Base-by-base conservation (phyloP, 2,329 filamentous ascomycete species). In the Thielaviopsis ethacetica region DNA sequence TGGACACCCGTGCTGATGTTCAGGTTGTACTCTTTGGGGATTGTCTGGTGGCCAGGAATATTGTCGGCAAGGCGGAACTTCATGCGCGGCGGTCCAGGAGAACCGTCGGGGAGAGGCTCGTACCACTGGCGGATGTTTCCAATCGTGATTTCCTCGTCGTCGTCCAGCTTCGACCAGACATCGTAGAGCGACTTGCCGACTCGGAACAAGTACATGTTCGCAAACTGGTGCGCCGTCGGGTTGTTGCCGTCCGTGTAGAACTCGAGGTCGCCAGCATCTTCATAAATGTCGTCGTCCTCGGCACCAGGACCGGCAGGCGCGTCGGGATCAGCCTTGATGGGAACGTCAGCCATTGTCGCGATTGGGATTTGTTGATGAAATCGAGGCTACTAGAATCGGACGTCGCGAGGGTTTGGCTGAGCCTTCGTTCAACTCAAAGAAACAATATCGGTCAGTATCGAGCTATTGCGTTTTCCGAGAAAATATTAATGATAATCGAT, bases 11-110 rank as follows among this genome's bases (percentile, higher is more conserved):
- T 75, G 59, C 72, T 83, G 53, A 89, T 77, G 53, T 89, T 83
- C 60, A 97, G 74, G 64, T 88, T 81, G 71, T 96, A 98, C 67
- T 95, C 89, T 67, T 88, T 88, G 12, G 91, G 90, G n/a, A 96
- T 76, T 5, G 78, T 73, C 64, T 85, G 79, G 68, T 95, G 89
- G 63, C 82, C 77, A 7, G 80, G 75, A 56, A 85, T 75, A 56
- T 82, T 77, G 22, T 77, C 76, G 65, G 78, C 75, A 51, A 95
- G 76, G 62, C 89, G 79, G 72, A 95, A 86, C 68, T 84, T 71
- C 62, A 78, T 71, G 60, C 74, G 75, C 62, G 72, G 69, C 68
- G 56, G 58, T 5, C 52, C 57, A 5, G 54, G 58, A 15, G 56
- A 38, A 5, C 63, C 65, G 27, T 65, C 64, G 17, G 61, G 61